A percentile compares a stretch with the other conserved stretches of the same genome.
Evolutionary conservation across 331 rosid species (phyloP).

Genomic region (Saraca asoca): DNA sequence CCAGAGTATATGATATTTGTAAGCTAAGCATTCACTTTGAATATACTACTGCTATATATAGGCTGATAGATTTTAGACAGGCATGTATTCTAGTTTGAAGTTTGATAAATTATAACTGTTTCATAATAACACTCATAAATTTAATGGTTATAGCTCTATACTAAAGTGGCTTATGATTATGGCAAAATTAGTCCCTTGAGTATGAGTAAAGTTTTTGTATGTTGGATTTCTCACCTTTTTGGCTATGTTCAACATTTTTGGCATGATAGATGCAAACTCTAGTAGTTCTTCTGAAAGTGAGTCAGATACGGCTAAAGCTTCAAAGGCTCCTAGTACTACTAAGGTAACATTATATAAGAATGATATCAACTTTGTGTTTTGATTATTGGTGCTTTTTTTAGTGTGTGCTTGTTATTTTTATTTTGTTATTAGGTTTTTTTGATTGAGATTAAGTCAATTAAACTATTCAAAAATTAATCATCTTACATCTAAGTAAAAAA

Average conservation of each 20-base stretch:
- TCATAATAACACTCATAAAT: constrained; percentile 12
- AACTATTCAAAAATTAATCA: too few species aligned
- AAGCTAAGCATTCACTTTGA: too few species aligned
- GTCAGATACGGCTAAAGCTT: constrained; percentile 57
- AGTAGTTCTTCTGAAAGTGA: constrained; percentile 79
- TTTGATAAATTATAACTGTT: background rate
- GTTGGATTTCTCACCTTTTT: constrained; percentile 11
- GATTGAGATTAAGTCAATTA: constrained; percentile 8
- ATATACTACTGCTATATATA: background rate
- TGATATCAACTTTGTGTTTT: background rate
- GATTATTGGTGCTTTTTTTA: constrained; percentile 30
- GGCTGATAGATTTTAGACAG: background rate
- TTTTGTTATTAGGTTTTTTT: constrained; percentile 17
- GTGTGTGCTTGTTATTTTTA: background rate
- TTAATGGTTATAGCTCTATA: background rate
- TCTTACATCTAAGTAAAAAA: too few species aligned
- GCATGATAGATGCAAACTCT: constrained; percentile 63
- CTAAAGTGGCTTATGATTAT: constrained; percentile 2
- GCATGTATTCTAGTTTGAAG: background rate
- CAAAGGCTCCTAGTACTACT: constrained; percentile 44
- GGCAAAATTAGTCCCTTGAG: constrained; percentile 9
- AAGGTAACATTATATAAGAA: constrained; percentile 54
- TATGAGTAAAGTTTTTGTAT: background rate
- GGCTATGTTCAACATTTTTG: constrained; percentile 24
- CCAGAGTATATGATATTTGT: too few species aligned